Evolutionary conservation across 2,329 filamentous ascomycete genomes (phyloP).

Genomic region (Penicillium psychrosexuale): DNA sequence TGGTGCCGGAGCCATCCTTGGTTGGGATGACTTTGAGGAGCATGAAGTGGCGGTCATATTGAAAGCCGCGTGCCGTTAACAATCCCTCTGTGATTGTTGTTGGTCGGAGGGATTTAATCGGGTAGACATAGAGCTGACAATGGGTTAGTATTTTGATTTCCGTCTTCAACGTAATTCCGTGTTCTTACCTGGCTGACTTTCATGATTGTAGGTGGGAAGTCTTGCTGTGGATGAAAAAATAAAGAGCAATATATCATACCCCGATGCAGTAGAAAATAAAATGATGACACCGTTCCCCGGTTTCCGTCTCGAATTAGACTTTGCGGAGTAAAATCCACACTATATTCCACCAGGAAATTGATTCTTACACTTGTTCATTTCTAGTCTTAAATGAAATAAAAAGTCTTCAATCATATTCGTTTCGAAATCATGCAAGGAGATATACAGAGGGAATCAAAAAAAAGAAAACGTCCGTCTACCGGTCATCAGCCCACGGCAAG

Average conservation of each 20-base stretch:
- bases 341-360: not conserved
- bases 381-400: not conserved
- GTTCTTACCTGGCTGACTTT: conserved; percentile 34
- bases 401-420: conserved; percentile 24
- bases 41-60: conserved; percentile 69
- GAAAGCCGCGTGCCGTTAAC: conserved; percentile 62
- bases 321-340: not conserved
- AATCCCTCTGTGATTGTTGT: conserved; percentile 53
- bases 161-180: not conserved
- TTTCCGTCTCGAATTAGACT: not conserved
- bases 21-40: conserved; percentile 53
- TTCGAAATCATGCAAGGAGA: conserved; percentile 22
- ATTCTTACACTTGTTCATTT: not conserved
- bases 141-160: not conserved
- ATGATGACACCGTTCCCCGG: not conserved
- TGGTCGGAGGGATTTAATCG: conserved; percentile 69
- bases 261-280: not conserved
- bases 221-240: not conserved
- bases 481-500: conserved; percentile 71
- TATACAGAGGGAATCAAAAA: conserved; percentile 16
- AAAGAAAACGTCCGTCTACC: conserved; percentile 30
- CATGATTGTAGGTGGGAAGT: conserved; percentile 31
- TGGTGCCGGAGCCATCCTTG: conserved; percentile 13
- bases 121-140: conserved; percentile 64
- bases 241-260: not conserved